Evolutionary conservation across 2,329 filamentous ascomycete genomes (phyloP).

Genomic region (Epichloe amarillans): DNA sequence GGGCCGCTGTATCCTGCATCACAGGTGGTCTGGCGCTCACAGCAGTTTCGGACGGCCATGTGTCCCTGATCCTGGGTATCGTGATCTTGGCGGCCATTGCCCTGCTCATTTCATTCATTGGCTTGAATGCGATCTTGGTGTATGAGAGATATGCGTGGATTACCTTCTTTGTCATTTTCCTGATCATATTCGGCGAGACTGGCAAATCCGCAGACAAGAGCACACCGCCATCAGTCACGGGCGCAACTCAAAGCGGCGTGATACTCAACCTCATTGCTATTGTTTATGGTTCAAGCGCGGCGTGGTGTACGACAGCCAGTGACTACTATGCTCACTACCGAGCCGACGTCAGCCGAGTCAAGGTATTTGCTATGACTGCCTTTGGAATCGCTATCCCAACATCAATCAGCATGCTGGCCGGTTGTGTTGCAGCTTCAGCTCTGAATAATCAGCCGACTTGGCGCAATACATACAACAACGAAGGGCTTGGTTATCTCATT

Average conservation of each 20-base stretch:
- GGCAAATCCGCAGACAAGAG: conserved; percentile 26
- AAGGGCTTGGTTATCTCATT: conserved; percentile 32
- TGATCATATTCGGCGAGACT: conserved; percentile 34
- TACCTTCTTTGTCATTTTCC: conserved; percentile 31
- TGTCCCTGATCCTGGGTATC: conserved; percentile 38
- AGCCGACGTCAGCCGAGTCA: conserved; percentile 28
- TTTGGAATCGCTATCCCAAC: conserved; percentile 35
- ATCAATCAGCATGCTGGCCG: conserved; percentile 33
- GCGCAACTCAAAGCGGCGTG: conserved; percentile 23
- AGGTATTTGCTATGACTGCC: conserved; percentile 34
- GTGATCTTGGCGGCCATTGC: conserved; percentile 35
- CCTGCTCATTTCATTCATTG: conserved; percentile 37
- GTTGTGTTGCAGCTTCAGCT: conserved; percentile 28
- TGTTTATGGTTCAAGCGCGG: conserved; percentile 34
- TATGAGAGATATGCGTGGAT: conserved; percentile 40
- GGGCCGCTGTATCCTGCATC: conserved; percentile 36
- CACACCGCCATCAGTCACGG: conserved; percentile 19
- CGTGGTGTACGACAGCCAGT: conserved; percentile 30
- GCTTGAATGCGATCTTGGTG: conserved; percentile 32
- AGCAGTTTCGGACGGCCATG: conserved; percentile 29
- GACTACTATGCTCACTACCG: conserved; percentile 26
- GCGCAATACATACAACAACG: conserved; percentile 21
- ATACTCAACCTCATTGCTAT: conserved; percentile 30
- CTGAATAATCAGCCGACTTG: conserved; percentile 26
- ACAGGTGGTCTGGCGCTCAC: conserved; percentile 35